These are phyloP conservation scores for Pseudotsuga menziesii DNA, from an alignment of 75 land plant species.

Conservation along the genomic window DNA sequence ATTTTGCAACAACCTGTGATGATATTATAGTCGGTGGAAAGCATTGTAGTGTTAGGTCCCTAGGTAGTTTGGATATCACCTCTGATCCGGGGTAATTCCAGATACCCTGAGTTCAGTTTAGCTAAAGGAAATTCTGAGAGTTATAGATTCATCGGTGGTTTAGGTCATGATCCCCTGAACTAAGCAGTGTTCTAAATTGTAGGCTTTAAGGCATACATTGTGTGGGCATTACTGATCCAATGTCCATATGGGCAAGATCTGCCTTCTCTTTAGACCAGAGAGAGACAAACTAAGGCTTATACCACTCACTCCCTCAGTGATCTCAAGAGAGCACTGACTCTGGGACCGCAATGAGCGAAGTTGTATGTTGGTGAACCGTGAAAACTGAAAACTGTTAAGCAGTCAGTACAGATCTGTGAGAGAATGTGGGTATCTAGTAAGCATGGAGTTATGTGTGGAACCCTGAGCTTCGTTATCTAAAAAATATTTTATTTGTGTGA, in stretches of 20 bases:
- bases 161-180: not conserved
- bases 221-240: no score
- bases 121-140: not conserved
- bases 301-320: no score
- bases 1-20: not conserved
- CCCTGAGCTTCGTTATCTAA: not conserved
- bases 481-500: not conserved
- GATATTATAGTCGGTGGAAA: not conserved
- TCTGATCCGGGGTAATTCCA: not conserved
- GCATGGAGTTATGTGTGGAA: not conserved
- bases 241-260: no score
- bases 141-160: no score
- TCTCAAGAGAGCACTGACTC: not conserved
- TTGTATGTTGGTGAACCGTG: not conserved
- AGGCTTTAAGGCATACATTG: not conserved
- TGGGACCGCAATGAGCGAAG: not conserved
- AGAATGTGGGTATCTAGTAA: no score
- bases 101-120: not conserved
- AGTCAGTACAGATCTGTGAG: not conserved
- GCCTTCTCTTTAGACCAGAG: no score
- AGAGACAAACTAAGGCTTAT: no score
- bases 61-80: not conserved
- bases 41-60: not conserved
- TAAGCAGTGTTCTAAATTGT: not conserved
- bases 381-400: not conserved